phyloP scores from a whole-genome alignment of 2,329 filamentous ascomycete genomes.

The Camillea tinctor region DNA sequence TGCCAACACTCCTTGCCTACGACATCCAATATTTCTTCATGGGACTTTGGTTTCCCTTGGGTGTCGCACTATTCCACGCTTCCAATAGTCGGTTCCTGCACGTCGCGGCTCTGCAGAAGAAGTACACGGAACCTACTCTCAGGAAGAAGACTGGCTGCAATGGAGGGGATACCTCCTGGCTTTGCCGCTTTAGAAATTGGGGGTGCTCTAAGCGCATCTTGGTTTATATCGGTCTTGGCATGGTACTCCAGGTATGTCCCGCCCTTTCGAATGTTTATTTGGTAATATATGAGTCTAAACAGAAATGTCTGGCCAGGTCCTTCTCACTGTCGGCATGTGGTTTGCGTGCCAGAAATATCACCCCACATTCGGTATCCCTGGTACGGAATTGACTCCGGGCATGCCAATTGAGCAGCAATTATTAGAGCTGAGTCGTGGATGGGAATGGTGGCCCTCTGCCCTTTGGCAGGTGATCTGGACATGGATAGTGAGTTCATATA shows the following conservation, averaged over 20 bases:
- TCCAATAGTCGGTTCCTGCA: constrained; percentile 53
- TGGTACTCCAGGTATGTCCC: constrained; percentile 47
- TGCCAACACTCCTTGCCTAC: constrained; percentile 43
- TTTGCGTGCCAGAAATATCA: constrained; percentile 59
- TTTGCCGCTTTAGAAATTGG: constrained; percentile 36
- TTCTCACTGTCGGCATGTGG: constrained; percentile 54
- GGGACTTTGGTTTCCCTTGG: constrained; percentile 56
- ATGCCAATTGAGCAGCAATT: constrained; percentile 40
- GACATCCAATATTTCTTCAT: constrained; percentile 58
- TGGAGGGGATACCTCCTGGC: constrained; percentile 30
- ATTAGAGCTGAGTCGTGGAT: constrained; percentile 45
- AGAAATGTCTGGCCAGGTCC: constrained; percentile 38
- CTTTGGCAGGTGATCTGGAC: constrained; percentile 56
- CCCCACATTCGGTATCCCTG: constrained; percentile 45
- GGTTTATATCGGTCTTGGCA: constrained; percentile 45
- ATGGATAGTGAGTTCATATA: constrained; percentile 39
- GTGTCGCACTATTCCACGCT: constrained; percentile 58
- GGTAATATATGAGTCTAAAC: not conserved
- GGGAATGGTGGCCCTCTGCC: constrained; percentile 60
- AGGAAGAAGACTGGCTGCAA: constrained; percentile 23
- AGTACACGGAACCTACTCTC: constrained; percentile 32
- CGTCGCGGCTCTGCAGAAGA: constrained; percentile 48
- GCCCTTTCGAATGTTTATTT: not conserved
- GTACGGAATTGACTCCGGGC: constrained; percentile 32
- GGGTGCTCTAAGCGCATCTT: constrained; percentile 41